These are phyloP conservation scores for Lenwebbia sp. DNA, from an alignment of 345 rosid genomes.

Conservation along the genomic window DNA sequence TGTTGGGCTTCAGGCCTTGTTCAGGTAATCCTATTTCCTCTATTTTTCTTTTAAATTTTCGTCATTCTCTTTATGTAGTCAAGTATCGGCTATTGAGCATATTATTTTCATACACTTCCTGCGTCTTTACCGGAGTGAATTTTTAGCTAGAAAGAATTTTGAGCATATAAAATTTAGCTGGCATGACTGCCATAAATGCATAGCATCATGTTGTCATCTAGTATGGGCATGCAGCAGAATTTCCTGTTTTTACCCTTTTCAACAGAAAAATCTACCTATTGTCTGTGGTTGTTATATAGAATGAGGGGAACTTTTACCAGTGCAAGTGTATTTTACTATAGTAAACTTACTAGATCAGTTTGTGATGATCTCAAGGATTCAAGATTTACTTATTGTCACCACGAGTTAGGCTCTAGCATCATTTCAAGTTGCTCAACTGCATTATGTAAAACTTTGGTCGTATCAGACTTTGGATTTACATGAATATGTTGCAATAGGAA, in stretches of 20 bases:
- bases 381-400: background rate
- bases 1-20: conserved; percentile 43
- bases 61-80: background rate
- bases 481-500: conserved; percentile 32
- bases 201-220: background rate
- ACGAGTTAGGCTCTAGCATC: background rate
- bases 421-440: background rate
- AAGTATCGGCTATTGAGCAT: background rate
- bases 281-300: background rate
- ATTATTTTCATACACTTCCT: background rate
- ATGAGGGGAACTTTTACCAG: background rate
- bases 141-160: background rate
- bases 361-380: background rate
- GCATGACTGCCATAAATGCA: background rate
- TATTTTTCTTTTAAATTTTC: background rate
- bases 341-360: background rate
- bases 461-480: background rate
- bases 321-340: background rate
- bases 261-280: background rate
- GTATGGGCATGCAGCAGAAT: background rate
- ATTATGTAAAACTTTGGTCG: background rate
- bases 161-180: background rate
- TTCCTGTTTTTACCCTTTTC: background rate
- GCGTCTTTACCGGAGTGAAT: background rate
- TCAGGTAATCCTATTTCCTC: conserved; percentile 22